phyloP scores from a whole-genome alignment of 768 basidiomycete genomes.

The Boletus sensibilis region DNA sequence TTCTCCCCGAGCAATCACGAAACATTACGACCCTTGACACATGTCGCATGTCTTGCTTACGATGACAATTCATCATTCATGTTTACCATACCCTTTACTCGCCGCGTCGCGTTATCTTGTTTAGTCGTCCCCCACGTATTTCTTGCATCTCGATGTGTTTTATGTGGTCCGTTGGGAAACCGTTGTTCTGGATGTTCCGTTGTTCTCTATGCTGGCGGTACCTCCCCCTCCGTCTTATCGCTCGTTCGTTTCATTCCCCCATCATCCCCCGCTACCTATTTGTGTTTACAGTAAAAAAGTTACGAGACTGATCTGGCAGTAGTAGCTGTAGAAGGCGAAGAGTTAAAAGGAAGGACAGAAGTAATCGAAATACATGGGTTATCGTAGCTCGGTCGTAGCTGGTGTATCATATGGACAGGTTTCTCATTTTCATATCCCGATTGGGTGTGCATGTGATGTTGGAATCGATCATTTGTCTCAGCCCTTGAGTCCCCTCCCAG shows the following conservation, averaged over 20 bases:
- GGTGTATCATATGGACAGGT: constrained; percentile 31
- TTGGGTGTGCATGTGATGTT: too few relatives aligned
- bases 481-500: too few relatives aligned
- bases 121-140: constrained; percentile 21
- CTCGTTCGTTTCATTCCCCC: constrained; percentile 13
- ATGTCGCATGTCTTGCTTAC: constrained; percentile 32
- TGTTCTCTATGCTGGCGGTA: constrained; percentile 17
- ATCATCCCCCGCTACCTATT: constrained; percentile 18
- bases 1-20: constrained; percentile 23
- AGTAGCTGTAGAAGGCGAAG: constrained; percentile 27
- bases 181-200: constrained; percentile 19
- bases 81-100: constrained; percentile 33
- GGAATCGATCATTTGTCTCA: too few relatives aligned
- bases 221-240: neutral
- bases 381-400: constrained; percentile 22
- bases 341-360: constrained; percentile 31
- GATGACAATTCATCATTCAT: constrained; percentile 26
- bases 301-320: constrained; percentile 28
- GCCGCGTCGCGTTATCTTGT: constrained; percentile 31
- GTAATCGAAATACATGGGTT: constrained; percentile 31
- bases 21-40: constrained; percentile 18
- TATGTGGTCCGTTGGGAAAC: constrained; percentile 21
- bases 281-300: constrained; percentile 22
- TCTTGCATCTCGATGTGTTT: constrained; percentile 26
- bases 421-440: neutral